Base-by-base conservation (phyloP, 805 yeast species). In the Starmerella vaccinii region DNA sequence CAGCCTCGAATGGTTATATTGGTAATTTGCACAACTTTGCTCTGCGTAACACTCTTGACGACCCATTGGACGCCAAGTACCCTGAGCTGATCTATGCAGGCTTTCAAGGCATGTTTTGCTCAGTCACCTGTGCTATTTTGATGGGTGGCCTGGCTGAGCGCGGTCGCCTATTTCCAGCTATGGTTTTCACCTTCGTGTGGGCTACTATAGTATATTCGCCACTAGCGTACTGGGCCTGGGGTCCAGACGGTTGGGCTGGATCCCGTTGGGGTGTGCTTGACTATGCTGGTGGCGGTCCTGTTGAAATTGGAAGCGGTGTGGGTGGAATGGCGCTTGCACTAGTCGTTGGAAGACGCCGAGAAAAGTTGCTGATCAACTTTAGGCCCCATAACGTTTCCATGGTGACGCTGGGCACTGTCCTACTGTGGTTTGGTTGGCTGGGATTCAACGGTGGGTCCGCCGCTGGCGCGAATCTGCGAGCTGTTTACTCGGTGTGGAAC, bases 281-380 rank as follows among this genome's bases (percentile, higher is more conserved):
- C 65, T 90, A 85, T 66, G 98, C 98, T 22, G 98, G 98, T 27
- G 97, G 97, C 50, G 97, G 97, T 0, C 95, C 97, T 0, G 96
- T 90, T 24, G 97, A 90, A 66, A 86, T 92, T 50, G 75, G 85
- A 27, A 81, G 94, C 22, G 97, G 97, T 54, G 83, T 88, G 22
- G 84, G 87, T 32, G 97, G 95, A 1, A 81, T 90, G 60, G 95
- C 85, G 5, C 63, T 66, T 43, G 63, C 69, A 1, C 49, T 60
- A 18, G 68, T 63, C 4, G 62, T 68, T 1, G 95, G 96, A 9
- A 77, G 84, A 60, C 75, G 97, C 73, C 81, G 73, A 72, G 92
- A 69, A 58, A 72, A 73, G 58, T 72, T 83, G 52, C 76, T 87
- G 76, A 80, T 85, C 61, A 88, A 88, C 66, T 89, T 82, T 69